Base-by-base conservation (phyloP, 164 flowering plant species). In the Kalanchoe fedtschenkoi region DNA sequence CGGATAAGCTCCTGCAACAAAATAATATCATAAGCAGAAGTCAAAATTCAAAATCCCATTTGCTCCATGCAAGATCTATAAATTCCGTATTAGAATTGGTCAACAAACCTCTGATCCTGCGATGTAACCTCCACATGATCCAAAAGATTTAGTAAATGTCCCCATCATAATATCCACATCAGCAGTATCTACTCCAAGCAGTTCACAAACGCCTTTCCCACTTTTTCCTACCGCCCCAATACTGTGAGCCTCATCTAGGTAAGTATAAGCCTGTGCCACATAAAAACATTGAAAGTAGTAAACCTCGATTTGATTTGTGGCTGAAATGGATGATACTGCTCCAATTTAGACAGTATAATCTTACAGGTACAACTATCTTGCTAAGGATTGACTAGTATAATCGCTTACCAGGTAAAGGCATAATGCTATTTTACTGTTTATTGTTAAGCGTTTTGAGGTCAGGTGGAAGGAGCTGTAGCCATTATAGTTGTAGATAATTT, bases 141-240 rank as follows among this genome's bases (percentile, higher is more conserved):
- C 97, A 77, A 93, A 93, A 39, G 99, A 93, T 70, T 93, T 93
- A 2, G 97, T 90, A 62, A 93, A 93, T 63, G 99, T 93, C 74
- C 97, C 99, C 99, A 93, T 93, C 97, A 93, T 88, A 42, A 93
- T 71, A 79, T 93, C 97, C 38, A 90, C 85, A 78, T 88, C 96
- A 60, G 92, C 83, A 30, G 97, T 75, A 65, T 93, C 96, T 57
- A 93, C 97, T 29, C 97, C 96, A 62, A 93, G 78, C 63, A 93
- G 91, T 75, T 93, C 99, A 78, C 99, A 93, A 53, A 90, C 95
- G 37, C 97, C 99, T 76, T 85, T 88, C 70, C 99, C 99, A 55
- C 89, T 73, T 78, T 88, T 85, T 2, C 99, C 99, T 70, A 93
- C 81, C 55, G 99, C 99, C 69, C 99, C 99, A 66, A 93, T 93